Evolutionary conservation across 75 land plant species (phyloP).

Genomic region (Isoetes taiwanensis): DNA sequence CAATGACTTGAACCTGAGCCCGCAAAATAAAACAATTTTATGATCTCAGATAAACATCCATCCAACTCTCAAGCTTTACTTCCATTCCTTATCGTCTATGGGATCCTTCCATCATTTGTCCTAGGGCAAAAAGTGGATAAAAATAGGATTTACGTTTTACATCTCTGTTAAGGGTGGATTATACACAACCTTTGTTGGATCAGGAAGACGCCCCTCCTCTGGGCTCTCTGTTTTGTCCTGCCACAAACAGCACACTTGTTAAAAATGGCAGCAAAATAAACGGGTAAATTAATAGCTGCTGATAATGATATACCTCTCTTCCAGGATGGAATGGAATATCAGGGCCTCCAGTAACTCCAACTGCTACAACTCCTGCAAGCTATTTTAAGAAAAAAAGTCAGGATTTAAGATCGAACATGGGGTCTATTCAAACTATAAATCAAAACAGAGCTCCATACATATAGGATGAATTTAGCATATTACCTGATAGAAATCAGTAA

Average conservation of each 20-base stretch:
- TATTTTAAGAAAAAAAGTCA: constrained; percentile 1
- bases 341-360: constrained; percentile 1
- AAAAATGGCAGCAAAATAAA: not conserved
- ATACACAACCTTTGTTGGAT: constrained; percentile 11
- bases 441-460: too few relatives aligned
- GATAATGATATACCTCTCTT: not conserved
- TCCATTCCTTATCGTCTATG: too few relatives aligned
- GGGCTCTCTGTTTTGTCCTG: constrained; percentile 76
- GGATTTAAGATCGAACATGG: too few relatives aligned
- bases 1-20: constrained; percentile 13
- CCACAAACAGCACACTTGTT: not conserved
- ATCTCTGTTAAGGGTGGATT: not conserved
- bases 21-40: too few relatives aligned
- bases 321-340: not conserved
- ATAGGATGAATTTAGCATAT: too few relatives aligned
- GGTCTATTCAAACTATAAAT: too few relatives aligned
- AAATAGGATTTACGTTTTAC: not conserved
- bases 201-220: constrained; percentile 66
- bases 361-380: constrained; percentile 9
- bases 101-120: too few relatives aligned
- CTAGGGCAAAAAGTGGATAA: too few relatives aligned
- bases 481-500: constrained; percentile 37
- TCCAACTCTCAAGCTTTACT: too few relatives aligned
- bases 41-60: too few relatives aligned
- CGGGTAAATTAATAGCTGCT: too few relatives aligned